Conservation (phyloP, 768 basidiomycete genomes). For the Tricholoma sp. region DNA sequence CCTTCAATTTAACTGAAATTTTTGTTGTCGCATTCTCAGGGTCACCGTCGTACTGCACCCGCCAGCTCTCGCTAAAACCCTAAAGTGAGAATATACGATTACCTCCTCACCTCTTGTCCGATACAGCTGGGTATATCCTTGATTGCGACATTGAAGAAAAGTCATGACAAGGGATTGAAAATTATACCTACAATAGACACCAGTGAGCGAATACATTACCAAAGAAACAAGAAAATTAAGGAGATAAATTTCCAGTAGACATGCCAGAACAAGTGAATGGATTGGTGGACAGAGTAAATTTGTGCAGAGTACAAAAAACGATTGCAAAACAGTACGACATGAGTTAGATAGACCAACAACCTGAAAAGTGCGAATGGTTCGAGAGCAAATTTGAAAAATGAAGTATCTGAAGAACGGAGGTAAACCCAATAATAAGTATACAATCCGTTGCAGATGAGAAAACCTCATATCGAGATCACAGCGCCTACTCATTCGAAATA, state of each 20-base stretch:
- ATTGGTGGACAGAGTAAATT: not conserved
- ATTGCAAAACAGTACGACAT: not conserved
- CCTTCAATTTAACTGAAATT: no score
- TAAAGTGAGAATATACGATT: no score
- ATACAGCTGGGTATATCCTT: not conserved
- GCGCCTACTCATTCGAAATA: slow-evolving; percentile 44
- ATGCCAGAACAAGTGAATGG: not conserved
- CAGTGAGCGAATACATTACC: not conserved
- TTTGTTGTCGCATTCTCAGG: no score
- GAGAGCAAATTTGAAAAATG: not conserved
- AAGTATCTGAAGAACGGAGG: not conserved
- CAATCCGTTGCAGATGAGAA: not conserved
- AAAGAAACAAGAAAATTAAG: not conserved
- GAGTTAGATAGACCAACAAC: not conserved
- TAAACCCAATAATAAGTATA: not conserved
- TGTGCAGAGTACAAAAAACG: not conserved
- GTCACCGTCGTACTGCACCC: no score
- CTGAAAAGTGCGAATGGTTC: not conserved
- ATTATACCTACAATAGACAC: not conserved
- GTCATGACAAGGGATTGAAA: not conserved
- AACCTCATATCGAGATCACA: slow-evolving; percentile 2
- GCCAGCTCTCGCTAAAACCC: no score
- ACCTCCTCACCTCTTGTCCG: no score
- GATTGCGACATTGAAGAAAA: not conserved
- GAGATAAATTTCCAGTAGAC: not conserved